Base-by-base conservation (phyloP, 1,284 basidiomycete genomes). In the Serendipita sp. region DNA sequence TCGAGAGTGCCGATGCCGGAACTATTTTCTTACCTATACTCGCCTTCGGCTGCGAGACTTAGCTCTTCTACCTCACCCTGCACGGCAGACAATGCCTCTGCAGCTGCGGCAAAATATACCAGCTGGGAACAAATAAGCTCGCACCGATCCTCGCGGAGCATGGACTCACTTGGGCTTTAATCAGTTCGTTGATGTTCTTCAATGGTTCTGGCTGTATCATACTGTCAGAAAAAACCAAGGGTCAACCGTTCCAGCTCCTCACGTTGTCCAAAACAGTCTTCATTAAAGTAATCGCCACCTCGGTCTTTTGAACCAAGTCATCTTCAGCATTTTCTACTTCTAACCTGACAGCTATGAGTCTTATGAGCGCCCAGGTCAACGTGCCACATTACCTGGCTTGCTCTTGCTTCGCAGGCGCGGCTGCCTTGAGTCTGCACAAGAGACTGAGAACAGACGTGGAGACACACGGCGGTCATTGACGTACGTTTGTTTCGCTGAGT, bases 201-300 rank as follows among this genome's bases (percentile, higher is more conserved):
- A 98, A 76, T 0, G 95, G 92, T 75, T 98, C 95, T 55, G 95
- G 95, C 91, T 93, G 62, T 62, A 34, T 62, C 64, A 17, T 12
- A 17, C 42, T 22, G 22, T 22, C 22, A 22, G 22, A 22, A 22
- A 22, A 22, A 22, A 22, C 22, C 22, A 22, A 22, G 22, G 22
- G 22, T 22, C 13, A 62, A 22, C 8, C 35, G 42, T n/a, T 38
- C 42, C 26, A 4, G 26, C 1, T 30, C 77, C 87, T 61, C 67
- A 93, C 90, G 76, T 97, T 96, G 71, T 98, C 94, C 49, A 98
- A 81, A 12, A 98, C 94, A 45, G 90, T 88, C 80, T 98, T 96
- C 95, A 98, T 98, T 64, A 96, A 81, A 12, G 90, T 92, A 71
- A 99, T 98, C 1, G 95, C 95, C 43, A 95, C 91, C 75, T 99